Evolutionary conservation across 1,139 yeast species (phyloP), one percentile per base, ranked within the genome.

Genomic region (Nakaseomyces sp.): DNA sequence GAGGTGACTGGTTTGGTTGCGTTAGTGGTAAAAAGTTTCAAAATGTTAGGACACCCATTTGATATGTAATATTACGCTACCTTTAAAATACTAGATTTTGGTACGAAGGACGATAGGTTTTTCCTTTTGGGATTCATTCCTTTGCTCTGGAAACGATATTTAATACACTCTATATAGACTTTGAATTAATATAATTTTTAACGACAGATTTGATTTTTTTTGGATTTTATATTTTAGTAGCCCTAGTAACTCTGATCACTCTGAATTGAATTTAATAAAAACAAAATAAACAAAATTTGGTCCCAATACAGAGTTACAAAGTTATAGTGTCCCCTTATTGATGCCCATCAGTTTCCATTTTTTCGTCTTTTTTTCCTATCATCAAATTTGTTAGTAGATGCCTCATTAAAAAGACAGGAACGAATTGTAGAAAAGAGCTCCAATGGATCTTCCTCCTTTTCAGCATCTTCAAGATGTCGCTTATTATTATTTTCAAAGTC

Each of bases 11-110:
- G 91, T 71, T 85, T 56, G 95, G 94, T 5, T 77, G 78, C 18
- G 85, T 83, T 15, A 71, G 82, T 50, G 96, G 95, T 5, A 80
- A 81, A 52, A 82, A 84, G 1, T 77, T 87, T 53, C 95, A 87
- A 60, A 88, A 82, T 3, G 81, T 85, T 16, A 37, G 38, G 18
- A 35, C 28, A 4, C 38, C 38, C 9, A 13, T 35, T 20, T 35
- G 24, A 32, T 32, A 32, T 32, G 36, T 32, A 32, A 32, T 18
- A 32, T 32, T 32, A 32, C 24, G n/a, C n/a, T n/a, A n/a, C n/a
- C n/a, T n/a, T n/a, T n/a, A n/a, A n/a, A n/a, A n/a, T n/a, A n/a
- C n/a, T n/a, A n/a, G n/a, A n/a, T n/a, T n/a, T n/a, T n/a, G n/a
- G n/a, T n/a, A n/a, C n/a, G n/a, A n/a, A n/a, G n/a, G n/a, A n/a